Conservation (phyloP, 2,329 filamentous ascomycete genomes). For the Colletotrichum liriopes region DNA sequence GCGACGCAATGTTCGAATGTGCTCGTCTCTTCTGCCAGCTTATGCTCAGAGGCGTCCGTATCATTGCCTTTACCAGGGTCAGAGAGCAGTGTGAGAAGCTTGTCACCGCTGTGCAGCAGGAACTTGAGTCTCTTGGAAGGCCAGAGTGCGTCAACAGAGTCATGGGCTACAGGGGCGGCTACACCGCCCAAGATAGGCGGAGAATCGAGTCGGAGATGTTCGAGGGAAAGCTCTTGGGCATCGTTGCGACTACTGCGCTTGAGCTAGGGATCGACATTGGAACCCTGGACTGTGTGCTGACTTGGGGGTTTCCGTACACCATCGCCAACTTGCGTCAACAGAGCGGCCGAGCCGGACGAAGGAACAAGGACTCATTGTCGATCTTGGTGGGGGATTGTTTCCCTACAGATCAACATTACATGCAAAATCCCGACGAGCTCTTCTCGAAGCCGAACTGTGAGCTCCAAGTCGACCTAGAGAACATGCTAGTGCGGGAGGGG, state of each 20-base stretch:
- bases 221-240: constrained; percentile 91
- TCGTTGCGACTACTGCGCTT: constrained; percentile 92
- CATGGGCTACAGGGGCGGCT: constrained; percentile 96
- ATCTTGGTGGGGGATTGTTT: constrained; percentile 92
- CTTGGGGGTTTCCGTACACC: constrained; percentile 94
- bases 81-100: constrained; percentile 91
- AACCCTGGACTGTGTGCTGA: constrained; percentile 92
- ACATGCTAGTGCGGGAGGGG: constrained; percentile 91
- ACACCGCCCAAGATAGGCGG: constrained; percentile 91
- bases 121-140: constrained; percentile 81
- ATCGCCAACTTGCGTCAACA: constrained; percentile 96
- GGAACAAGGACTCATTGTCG: constrained; percentile 94
- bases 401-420: constrained; percentile 94
- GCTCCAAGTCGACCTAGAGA: constrained; percentile 91
- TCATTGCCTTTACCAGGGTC: constrained; percentile 93
- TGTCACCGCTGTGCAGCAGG: constrained; percentile 83
- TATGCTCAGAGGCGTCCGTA: constrained; percentile 87
- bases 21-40: constrained; percentile 92
- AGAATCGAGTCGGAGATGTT: constrained; percentile 97
- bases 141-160: constrained; percentile 83
- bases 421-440: constrained; percentile 95
- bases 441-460: constrained; percentile 93
- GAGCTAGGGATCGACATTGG: constrained; percentile 97
- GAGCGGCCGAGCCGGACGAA: constrained; percentile 90
- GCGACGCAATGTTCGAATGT: constrained; percentile 87